Evolutionary conservation across 306 rosid species (phyloP).

Genomic region (Parietaria judaica): DNA sequence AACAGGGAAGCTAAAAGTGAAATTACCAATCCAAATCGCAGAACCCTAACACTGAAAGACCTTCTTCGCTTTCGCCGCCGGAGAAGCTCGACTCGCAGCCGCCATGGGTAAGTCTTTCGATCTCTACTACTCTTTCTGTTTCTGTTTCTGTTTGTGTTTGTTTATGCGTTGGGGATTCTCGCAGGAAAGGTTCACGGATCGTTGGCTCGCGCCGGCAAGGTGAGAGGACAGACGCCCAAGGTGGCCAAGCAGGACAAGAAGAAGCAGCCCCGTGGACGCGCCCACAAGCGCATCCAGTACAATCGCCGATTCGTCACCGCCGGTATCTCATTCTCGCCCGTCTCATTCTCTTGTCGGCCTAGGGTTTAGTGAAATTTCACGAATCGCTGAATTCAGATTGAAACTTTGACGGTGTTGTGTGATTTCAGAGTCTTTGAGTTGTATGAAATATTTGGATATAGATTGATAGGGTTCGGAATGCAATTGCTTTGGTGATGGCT

Average conservation of each 20-base stretch:
- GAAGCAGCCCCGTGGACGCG: conserved; percentile 51
- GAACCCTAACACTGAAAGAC: no score
- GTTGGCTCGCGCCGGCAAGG: conserved; percentile 52
- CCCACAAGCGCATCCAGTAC: conserved; percentile 52
- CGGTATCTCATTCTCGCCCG: conserved; percentile 11
- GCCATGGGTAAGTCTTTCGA: no score
- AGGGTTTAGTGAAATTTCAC: background rate
- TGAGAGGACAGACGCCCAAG: conserved; percentile 37
- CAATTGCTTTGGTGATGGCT: background rate
- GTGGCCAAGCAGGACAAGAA: conserved; percentile 53
- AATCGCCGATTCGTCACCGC: conserved; percentile 52
- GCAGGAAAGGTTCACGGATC: conserved; percentile 50
- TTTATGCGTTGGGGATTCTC: background rate
- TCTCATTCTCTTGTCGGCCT: background rate
- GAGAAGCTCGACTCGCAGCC: no score
- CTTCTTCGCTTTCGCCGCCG: no score
- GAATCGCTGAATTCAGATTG: background rate
- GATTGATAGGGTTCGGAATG: background rate
- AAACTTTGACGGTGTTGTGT: background rate
- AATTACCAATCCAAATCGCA: no score
- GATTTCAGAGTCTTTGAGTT: background rate
- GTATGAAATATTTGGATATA: background rate
- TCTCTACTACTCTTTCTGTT: no score
- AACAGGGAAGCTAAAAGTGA: no score
- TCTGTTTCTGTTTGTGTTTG: no score